These are phyloP conservation scores for Brassica incana DNA, from an alignment of 345 rosid species.

Conservation along the genomic window DNA sequence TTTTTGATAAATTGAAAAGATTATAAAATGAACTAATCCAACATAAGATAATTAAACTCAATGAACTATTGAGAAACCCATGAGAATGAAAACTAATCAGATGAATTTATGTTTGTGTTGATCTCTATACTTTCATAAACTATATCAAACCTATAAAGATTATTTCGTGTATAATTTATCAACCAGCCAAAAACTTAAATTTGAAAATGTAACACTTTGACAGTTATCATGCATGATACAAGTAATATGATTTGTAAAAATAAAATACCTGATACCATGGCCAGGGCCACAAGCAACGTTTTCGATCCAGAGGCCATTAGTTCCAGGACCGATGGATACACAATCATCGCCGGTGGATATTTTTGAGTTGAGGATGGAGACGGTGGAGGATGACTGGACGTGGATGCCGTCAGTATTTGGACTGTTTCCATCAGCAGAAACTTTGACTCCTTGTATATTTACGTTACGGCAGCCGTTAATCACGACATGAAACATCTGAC, in stretches of 20 bases:
- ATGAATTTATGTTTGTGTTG: neutral
- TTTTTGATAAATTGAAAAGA: neutral
- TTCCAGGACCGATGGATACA: constrained; percentile 65
- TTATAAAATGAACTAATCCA: neutral
- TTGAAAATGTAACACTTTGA: neutral
- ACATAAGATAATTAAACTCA: neutral
- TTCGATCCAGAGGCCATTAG: constrained; percentile 54
- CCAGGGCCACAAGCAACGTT: constrained; percentile 70
- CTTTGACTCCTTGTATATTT: constrained; percentile 45
- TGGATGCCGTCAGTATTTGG: constrained; percentile 87
- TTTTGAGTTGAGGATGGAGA: constrained; percentile 47
- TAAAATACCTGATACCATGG: constrained; percentile 61
- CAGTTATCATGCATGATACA: neutral
- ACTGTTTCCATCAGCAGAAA: constrained; percentile 56
- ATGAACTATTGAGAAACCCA: neutral
- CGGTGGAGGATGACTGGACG: constrained; percentile 47
- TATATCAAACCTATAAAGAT: neutral
- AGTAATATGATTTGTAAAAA: neutral
- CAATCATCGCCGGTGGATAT: constrained; percentile 73
- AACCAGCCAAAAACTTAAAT: neutral
- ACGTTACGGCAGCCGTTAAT: constrained; percentile 60
- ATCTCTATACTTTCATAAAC: neutral
- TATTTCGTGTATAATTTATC: neutral
- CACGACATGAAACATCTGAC: constrained; percentile 62
- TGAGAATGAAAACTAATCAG: neutral